phyloP scores from a whole-genome alignment of 1,284 basidiomycete species.

The Stygiomarasmius scandens region DNA sequence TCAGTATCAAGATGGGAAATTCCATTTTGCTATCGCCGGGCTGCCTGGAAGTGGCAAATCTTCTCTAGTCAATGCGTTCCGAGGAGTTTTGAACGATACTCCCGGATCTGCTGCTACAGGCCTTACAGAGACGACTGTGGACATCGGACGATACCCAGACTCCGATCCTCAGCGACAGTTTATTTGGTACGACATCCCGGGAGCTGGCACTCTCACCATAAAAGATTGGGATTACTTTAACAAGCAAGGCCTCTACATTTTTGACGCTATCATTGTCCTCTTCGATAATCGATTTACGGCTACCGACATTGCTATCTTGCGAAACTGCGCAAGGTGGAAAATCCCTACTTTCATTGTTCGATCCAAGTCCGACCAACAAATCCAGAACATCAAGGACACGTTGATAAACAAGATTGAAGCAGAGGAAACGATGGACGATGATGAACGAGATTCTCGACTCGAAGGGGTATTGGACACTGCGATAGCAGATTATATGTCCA shows the following conservation, averaged over 20 bases:
- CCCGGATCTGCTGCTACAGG: slow-evolving; percentile 31
- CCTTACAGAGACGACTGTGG: slow-evolving; percentile 24
- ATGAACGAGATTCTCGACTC: background rate
- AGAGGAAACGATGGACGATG: slow-evolving; percentile 13
- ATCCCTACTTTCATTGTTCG: slow-evolving; percentile 38
- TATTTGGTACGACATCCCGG: slow-evolving; percentile 40
- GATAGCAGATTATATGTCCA: slow-evolving; percentile 26
- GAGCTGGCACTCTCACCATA: slow-evolving; percentile 34
- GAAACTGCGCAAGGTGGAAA: slow-evolving; percentile 29
- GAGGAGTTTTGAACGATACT: slow-evolving; percentile 29
- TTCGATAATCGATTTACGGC: slow-evolving; percentile 21
- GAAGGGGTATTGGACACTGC: background rate
- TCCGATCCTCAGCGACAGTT: slow-evolving; percentile 24
- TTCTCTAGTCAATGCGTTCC: slow-evolving; percentile 36
- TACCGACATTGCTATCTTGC: slow-evolving; percentile 23
- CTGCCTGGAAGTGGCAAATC: slow-evolving; percentile 39
- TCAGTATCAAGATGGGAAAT: slow-evolving; percentile 26
- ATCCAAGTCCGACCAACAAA: slow-evolving; percentile 37
- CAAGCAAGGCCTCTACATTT: slow-evolving; percentile 37
- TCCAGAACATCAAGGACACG: slow-evolving; percentile 32
- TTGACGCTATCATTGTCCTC: slow-evolving; percentile 33
- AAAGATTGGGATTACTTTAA: slow-evolving; percentile 41
- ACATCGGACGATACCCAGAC: slow-evolving; percentile 30
- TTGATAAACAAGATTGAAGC: slow-evolving; percentile 24
- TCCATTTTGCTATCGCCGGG: slow-evolving; percentile 36